Conservation (phyloP, 345 rosid genomes). For the Arabidopsis suecica region DNA sequence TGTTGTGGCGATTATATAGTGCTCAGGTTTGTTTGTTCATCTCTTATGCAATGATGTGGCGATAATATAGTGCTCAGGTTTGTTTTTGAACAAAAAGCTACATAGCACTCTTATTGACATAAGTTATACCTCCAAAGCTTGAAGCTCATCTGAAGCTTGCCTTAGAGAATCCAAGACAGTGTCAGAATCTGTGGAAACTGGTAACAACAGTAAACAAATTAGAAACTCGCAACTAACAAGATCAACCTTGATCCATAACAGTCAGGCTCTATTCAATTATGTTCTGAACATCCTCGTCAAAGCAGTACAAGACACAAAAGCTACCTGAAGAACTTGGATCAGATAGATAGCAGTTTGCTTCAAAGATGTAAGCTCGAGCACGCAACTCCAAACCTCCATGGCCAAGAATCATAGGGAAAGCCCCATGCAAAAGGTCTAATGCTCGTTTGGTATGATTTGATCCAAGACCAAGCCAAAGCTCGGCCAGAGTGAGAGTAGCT, state of each 20-base stretch:
- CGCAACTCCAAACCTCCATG: conserved; percentile 96
- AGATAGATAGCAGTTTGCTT: conserved; percentile 89
- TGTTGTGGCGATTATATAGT: neutral
- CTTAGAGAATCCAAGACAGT: conserved; percentile 72
- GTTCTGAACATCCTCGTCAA: conserved; percentile 9
- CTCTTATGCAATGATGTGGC: neutral
- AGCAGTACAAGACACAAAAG: conserved; percentile 31
- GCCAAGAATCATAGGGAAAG: conserved; percentile 90
- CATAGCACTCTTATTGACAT: conserved; percentile 20
- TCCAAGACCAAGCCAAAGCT: conserved; percentile 90
- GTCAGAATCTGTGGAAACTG: conserved; percentile 70
- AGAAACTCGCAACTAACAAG: conserved; percentile 5
- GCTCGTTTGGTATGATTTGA: conserved; percentile 85
- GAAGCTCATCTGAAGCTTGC: conserved; percentile 85
- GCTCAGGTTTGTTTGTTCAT: neutral
- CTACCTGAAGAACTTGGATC: conserved; percentile 85
- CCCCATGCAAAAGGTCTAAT: conserved; percentile 66
- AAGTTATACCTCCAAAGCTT: conserved; percentile 80
- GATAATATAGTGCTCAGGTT: neutral
- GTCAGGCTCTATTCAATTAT: neutral
- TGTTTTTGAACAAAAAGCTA: conserved; percentile 1
- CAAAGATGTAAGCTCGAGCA: conserved; percentile 86
- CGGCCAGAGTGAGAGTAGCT: conserved; percentile 88
- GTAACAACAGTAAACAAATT: conserved; percentile 29
- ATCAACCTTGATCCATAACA: neutral